These are phyloP conservation scores for Tulasnella calospora DNA, from an alignment of 768 basidiomycete species.

Conservation along the genomic window DNA sequence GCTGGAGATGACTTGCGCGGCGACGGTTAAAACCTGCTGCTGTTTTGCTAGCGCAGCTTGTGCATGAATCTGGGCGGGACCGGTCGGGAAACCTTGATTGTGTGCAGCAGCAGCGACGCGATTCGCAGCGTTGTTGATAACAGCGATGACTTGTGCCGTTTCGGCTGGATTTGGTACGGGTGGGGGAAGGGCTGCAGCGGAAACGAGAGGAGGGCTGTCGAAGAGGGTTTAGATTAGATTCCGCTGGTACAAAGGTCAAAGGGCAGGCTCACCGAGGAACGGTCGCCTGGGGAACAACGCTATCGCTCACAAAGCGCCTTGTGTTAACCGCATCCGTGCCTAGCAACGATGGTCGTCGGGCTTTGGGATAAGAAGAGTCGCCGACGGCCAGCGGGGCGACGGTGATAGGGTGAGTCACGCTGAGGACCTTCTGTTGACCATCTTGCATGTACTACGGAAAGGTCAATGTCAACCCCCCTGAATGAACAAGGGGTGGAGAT, in stretches of 20 bases:
- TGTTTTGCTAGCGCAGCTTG: slow-evolving; percentile 67
- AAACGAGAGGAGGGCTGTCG: slow-evolving; percentile 30
- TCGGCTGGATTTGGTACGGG: slow-evolving; percentile 33
- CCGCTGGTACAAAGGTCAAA: neutral
- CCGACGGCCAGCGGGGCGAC: slow-evolving; percentile 61
- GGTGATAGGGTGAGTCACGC: slow-evolving; percentile 62
- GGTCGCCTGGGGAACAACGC: slow-evolving; percentile 36
- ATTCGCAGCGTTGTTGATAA: slow-evolving; percentile 69
- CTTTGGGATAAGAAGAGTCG: slow-evolving; percentile 32
- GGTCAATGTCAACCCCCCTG: neutral
- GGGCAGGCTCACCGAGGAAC: slow-evolving; percentile 26
- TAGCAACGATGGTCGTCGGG: slow-evolving; percentile 44
- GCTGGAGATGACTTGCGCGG: slow-evolving; percentile 71
- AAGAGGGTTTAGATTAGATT: neutral
- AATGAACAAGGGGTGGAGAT: neutral
- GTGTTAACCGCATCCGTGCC: slow-evolving; percentile 34
- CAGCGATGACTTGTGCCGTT: slow-evolving; percentile 68
- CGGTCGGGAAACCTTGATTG: slow-evolving; percentile 41
- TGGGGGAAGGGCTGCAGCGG: slow-evolving; percentile 39
- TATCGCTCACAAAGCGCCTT: slow-evolving; percentile 44
- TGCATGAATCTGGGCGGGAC: slow-evolving; percentile 37
- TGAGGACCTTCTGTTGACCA: slow-evolving; percentile 63
- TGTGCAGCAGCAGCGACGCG: slow-evolving; percentile 71
- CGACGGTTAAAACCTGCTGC: slow-evolving; percentile 67
- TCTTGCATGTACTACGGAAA: slow-evolving; percentile 59